Evolutionary conservation across 2,329 filamentous ascomycete species (phyloP).

Genomic region (Fusarium nisikadoi): DNA sequence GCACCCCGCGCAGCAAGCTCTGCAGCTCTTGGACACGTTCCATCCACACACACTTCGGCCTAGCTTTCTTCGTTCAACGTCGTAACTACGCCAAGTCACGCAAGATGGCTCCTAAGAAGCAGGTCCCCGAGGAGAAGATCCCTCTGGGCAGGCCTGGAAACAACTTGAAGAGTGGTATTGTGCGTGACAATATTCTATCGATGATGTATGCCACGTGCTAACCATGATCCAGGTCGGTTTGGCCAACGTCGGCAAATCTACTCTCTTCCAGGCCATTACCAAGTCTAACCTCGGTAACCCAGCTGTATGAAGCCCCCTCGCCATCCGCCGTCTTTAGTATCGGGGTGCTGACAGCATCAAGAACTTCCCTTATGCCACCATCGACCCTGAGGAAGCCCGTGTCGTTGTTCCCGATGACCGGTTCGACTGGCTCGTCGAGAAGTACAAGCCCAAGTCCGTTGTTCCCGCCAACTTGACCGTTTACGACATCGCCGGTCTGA

Average conservation of each 20-base stretch:
- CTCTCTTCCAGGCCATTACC: slow-evolving; percentile 99
- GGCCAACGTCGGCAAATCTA: slow-evolving; percentile 99
- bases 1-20: slow-evolving; percentile 73
- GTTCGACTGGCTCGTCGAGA: slow-evolving; percentile 93
- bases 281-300: slow-evolving; percentile 98
- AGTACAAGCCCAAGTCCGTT: slow-evolving; percentile 96
- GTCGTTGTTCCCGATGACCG: slow-evolving; percentile 96
- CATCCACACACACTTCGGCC: slow-evolving; percentile 61
- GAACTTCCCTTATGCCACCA: slow-evolving; percentile 99
- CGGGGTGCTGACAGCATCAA: slow-evolving; percentile 59
- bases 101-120: slow-evolving; percentile 96
- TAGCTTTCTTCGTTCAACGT: slow-evolving; percentile 60
- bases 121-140: slow-evolving; percentile 91
- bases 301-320: slow-evolving; percentile 71
- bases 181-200: slow-evolving; percentile 57
- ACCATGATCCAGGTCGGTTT: slow-evolving; percentile 80
- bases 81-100: slow-evolving; percentile 70
- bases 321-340: slow-evolving; percentile 49
- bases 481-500: slow-evolving; percentile 98
- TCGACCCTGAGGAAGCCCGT: slow-evolving; percentile 97
- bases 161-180: slow-evolving; percentile 99
- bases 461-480: slow-evolving; percentile 98
- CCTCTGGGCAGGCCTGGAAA: slow-evolving; percentile 96
- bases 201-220: slow-evolving; percentile 33
- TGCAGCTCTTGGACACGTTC: slow-evolving; percentile 66